Evolutionary conservation across 179 eudicot species (phyloP).

Genomic region (Gypsophila paniculata): DNA sequence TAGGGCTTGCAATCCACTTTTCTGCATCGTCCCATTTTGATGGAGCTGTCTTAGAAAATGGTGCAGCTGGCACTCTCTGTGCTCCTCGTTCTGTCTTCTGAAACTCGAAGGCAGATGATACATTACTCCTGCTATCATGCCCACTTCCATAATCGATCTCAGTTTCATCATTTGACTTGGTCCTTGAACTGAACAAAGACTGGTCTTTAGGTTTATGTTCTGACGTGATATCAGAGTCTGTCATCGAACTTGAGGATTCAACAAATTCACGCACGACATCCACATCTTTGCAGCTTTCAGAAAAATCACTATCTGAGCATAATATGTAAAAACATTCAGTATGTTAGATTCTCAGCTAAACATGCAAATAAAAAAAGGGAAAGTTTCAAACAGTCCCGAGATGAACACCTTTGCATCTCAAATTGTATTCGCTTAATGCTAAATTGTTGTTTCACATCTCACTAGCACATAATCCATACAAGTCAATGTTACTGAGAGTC

Average conservation of each 20-base stretch:
- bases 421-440: not conserved
- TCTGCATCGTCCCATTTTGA: constrained; percentile 89
- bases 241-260: constrained; percentile 32
- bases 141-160: constrained; percentile 38
- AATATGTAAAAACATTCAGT: not conserved
- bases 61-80: constrained; percentile 48
- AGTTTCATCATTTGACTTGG: constrained; percentile 36
- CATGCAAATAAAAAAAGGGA: not conserved
- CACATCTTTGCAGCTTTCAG: constrained; percentile 40
- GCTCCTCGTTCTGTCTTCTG: constrained; percentile 55
- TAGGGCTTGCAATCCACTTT: constrained; percentile 78
- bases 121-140: constrained; percentile 30
- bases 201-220: constrained; percentile 20
- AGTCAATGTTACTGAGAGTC: no score
- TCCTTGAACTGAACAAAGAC: constrained; percentile 15
- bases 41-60: constrained; percentile 65
- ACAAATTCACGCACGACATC: constrained; percentile 33
- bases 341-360: not conserved
- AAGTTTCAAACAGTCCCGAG: no score
- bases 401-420: no score
- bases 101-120: constrained; percentile 52
- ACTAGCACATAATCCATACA: not conserved
- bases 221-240: constrained; percentile 26
- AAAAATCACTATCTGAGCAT: constrained; percentile 28
- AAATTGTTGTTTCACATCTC: not conserved